phyloP scores from a whole-genome alignment of 306 rosid genomes.

The Dryas drummondii region DNA sequence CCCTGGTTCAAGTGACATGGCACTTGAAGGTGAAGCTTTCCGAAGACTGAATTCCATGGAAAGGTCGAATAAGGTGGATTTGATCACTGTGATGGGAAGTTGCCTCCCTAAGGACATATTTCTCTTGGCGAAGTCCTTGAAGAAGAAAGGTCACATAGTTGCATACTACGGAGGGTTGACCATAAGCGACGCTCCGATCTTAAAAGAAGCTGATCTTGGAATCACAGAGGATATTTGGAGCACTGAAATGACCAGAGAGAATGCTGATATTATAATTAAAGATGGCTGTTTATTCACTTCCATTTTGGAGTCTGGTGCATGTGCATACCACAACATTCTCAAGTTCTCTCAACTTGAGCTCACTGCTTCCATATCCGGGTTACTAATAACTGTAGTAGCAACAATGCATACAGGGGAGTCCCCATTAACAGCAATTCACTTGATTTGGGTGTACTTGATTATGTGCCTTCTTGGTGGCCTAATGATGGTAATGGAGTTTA shows the following conservation, averaged over 20 bases:
- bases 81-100: slow-evolving; percentile 41
- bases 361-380: slow-evolving; percentile 47
- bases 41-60: slow-evolving; percentile 20
- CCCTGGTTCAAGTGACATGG: background rate
- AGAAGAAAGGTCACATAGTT: slow-evolving; percentile 43
- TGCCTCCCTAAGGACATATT: slow-evolving; percentile 43
- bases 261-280: slow-evolving; percentile 30
- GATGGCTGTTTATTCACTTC: slow-evolving; percentile 24
- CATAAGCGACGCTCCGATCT: slow-evolving; percentile 26
- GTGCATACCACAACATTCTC: slow-evolving; percentile 46
- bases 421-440: slow-evolving; percentile 44
- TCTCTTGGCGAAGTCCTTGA: slow-evolving; percentile 33
- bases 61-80: slow-evolving; percentile 19
- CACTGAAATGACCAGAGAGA: slow-evolving; percentile 19
- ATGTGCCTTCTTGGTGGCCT: slow-evolving; percentile 45
- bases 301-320: slow-evolving; percentile 36
- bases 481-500: slow-evolving; percentile 57
- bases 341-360: slow-evolving; percentile 56
- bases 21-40: slow-evolving; percentile 34
- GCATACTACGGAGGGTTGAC: slow-evolving; percentile 49
- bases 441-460: slow-evolving; percentile 56
- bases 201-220: slow-evolving; percentile 54
- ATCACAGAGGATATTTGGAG: slow-evolving; percentile 21
- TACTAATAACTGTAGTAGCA: slow-evolving; percentile 34
- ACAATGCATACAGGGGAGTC: slow-evolving; percentile 52